Evolutionary conservation across 2,329 filamentous ascomycete species (phyloP).

Genomic region (Colletotrichum sansevieriae): DNA sequence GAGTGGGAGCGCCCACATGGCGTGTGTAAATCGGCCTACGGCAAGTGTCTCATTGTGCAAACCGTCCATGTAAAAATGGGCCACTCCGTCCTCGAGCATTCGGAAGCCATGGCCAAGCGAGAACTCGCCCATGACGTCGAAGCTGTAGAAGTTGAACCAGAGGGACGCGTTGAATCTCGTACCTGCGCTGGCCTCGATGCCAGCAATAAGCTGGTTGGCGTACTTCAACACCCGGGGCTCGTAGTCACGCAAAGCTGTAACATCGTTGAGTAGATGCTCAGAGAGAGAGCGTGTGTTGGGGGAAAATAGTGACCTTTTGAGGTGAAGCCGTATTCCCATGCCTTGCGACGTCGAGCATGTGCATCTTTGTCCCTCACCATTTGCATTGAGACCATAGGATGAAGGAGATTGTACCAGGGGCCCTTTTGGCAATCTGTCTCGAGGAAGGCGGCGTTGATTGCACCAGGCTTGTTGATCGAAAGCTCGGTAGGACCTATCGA

Average conservation of each 20-base stretch:
- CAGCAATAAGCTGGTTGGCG: conserved; percentile 43
- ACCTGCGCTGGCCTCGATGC: conserved; percentile 37
- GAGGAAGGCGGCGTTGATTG: conserved; percentile 47
- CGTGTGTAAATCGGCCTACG: conserved; percentile 44
- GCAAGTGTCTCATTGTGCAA: conserved; percentile 44
- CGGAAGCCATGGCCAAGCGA: conserved; percentile 53
- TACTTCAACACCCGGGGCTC: conserved; percentile 47
- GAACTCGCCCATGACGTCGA: conserved; percentile 57
- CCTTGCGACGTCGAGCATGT: conserved; percentile 49
- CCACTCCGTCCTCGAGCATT: conserved; percentile 48
- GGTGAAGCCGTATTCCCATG: conserved; percentile 51
- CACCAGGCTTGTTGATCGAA: conserved; percentile 47
- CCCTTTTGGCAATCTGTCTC: conserved; percentile 49
- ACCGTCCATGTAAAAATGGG: conserved; percentile 46
- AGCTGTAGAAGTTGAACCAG: conserved; percentile 52
- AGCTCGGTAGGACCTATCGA: conserved; percentile 48
- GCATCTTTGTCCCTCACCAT: conserved; percentile 48
- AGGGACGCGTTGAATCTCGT: conserved; percentile 46
- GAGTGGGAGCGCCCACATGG: conserved; percentile 41
- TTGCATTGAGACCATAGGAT: conserved; percentile 48
- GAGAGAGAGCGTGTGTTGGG: fast-evolving
- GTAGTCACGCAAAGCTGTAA: conserved; percentile 44
- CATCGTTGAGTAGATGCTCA: background rate
- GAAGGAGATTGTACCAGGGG: conserved; percentile 51
- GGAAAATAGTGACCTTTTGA: conserved; percentile 43